Percentiles rank a stretch among this genome's conserved stretches.
phyloP scores from a whole-genome alignment of 2,329 filamentous ascomycete genomes.

The Chrysoporthe deuterocubensis region DNA sequence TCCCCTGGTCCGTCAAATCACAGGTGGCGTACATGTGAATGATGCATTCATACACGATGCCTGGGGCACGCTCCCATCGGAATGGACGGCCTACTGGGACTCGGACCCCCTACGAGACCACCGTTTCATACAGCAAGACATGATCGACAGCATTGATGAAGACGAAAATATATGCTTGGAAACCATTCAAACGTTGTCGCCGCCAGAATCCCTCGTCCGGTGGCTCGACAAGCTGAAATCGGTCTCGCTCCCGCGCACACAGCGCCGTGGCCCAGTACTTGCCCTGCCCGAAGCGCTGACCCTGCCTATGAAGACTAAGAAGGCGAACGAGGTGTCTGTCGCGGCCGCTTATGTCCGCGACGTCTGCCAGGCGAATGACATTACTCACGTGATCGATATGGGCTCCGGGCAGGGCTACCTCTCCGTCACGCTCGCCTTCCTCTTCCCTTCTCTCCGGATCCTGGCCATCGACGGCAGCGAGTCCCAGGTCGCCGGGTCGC shows the following conservation, averaged over 20 bases:
- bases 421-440: conserved; percentile 35
- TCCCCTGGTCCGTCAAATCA: conserved; percentile 38
- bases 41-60: conserved; percentile 39
- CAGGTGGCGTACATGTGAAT: conserved; percentile 41
- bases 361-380: conserved; percentile 32
- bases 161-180: not conserved
- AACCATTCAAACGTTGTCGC: not conserved
- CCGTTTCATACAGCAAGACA: conserved; percentile 37
- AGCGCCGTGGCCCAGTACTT: conserved; percentile 28
- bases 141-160: conserved; percentile 38
- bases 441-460: conserved; percentile 35
- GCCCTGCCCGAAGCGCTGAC: conserved; percentile 32
- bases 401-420: conserved; percentile 39
- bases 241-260: conserved; percentile 34
- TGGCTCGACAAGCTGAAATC: conserved; percentile 34
- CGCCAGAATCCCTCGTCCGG: conserved; percentile 32
- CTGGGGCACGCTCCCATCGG: conserved; percentile 36
- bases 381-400: conserved; percentile 36
- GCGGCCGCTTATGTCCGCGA: conserved; percentile 35
- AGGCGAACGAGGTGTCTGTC: conserved; percentile 37
- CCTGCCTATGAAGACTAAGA: conserved; percentile 39
- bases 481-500: conserved; percentile 37
- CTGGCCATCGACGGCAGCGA: conserved; percentile 40
- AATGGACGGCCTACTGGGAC: conserved; percentile 39
- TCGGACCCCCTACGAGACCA: conserved; percentile 35